phyloP scores from a whole-genome alignment of 345 rosid genomes.

The Anacardium occidentale region DNA sequence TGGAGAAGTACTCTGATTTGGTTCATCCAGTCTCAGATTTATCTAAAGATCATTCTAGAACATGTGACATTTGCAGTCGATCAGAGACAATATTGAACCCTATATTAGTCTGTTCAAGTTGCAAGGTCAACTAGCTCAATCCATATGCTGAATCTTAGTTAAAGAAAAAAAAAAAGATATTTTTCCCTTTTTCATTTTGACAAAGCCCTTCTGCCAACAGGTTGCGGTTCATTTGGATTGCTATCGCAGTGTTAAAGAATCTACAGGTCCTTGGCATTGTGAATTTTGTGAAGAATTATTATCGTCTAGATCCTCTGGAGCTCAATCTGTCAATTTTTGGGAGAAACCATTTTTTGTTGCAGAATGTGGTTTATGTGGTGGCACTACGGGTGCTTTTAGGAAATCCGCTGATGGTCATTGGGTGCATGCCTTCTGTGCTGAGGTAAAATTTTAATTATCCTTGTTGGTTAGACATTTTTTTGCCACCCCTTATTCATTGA shows the following conservation, averaged over 20 bases:
- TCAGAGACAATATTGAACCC: conserved; percentile 79
- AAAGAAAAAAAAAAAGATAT: neutral
- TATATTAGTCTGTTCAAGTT: conserved; percentile 82
- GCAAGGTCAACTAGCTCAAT: conserved; percentile 64
- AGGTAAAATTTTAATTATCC: conserved; percentile 44
- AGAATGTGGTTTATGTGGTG: conserved; percentile 83
- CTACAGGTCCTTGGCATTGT: conserved; percentile 94
- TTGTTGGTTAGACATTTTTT: neutral
- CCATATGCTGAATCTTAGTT: neutral
- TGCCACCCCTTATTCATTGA: neutral
- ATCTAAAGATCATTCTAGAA: conserved; percentile 67
- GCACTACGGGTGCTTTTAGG: conserved; percentile 92
- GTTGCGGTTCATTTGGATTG: conserved; percentile 95
- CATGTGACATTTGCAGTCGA: conserved; percentile 91
- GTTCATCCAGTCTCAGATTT: conserved; percentile 45
- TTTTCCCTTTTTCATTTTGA: conserved; percentile 23
- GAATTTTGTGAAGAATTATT: conserved; percentile 80
- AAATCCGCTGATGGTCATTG: conserved; percentile 71
- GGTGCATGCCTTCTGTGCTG: conserved; percentile 99
- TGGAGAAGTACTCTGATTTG: conserved; percentile 61
- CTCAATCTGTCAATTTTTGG: conserved; percentile 53
- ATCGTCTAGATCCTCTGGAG: conserved; percentile 53
- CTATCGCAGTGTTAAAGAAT: conserved; percentile 75
- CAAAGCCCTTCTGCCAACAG: conserved; percentile 44
- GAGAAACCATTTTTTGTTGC: conserved; percentile 62